Base-by-base conservation (phyloP, 129 eudicot genomes). In the Deinandra increscens region DNA sequence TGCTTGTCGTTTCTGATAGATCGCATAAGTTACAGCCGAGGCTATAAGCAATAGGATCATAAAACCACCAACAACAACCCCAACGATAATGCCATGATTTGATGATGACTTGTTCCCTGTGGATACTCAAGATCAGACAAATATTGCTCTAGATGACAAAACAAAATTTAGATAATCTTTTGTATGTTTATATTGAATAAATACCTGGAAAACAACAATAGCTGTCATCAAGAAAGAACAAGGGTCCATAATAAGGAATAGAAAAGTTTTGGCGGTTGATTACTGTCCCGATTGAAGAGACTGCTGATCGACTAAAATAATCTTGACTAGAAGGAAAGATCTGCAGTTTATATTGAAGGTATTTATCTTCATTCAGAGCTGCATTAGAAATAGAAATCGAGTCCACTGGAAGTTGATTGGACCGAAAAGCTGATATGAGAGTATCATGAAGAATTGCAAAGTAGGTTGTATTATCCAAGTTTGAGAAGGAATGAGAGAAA, bases 261-360 rank as follows among this genome's bases (percentile, higher is more conserved):
- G 17, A 10, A 66, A 81, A 81, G 38, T 58, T 76, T 64, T 94
- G 95, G 59, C 91, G 87, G 66, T 86, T 94, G 75, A 94, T 82
- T 64, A 85, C 62, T 5, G 77, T 75, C 74, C 92, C 88, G 49
- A 89, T 76, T 5, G 76, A 36, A 38, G 84, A 72, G 31, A 89
- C 75, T 43, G 76, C 77, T 33, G 90, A 81, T 50, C 84, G 84
- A 67, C 78, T 83, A 69, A 89, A 89, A 2, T 39, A 43, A 67
- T 79, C 84, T 74, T 79, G 75, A 59, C 75, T 81, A 10, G 86
- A 81, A 49, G 99, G 97, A 69, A 94, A 90, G 36, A 94, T 63
- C 68, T 85, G 86, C 49, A 87, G 15, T 58, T 26, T 58, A 65
- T 81, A 61, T 33, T 72, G 77, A 72, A 94, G 85, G 84, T 90